These are phyloP conservation scores for Phellinidium pouzarii DNA, from an alignment of 1,284 basidiomycete species.

Conservation along the genomic window DNA sequence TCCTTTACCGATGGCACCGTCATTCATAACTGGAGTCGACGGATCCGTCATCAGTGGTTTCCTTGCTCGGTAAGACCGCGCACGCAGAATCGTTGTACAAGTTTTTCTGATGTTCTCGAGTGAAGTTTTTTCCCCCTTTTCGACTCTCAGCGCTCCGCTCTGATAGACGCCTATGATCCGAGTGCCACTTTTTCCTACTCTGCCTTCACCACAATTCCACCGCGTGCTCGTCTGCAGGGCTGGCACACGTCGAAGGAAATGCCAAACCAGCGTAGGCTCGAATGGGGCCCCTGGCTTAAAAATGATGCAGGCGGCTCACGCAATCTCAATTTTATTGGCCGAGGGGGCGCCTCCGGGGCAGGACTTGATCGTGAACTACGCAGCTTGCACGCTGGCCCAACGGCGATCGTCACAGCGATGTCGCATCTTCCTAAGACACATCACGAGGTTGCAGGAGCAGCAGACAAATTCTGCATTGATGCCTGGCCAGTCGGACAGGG, in stretches of 20 bases:
- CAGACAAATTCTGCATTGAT: conserved; percentile 86
- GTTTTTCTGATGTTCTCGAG: conserved; percentile 14
- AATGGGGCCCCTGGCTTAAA: conserved; percentile 67
- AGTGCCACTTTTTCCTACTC: conserved; percentile 86
- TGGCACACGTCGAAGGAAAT: conserved; percentile 52
- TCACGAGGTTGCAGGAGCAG: conserved; percentile 68
- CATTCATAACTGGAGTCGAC: conserved; percentile 73
- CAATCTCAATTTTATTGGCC: conserved; percentile 62
- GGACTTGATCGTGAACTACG: conserved; percentile 57
- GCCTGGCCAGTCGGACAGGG: conserved; percentile 73
- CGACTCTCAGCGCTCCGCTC: conserved; percentile 66
- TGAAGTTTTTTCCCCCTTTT: conserved; percentile 78
- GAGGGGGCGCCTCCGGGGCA: conserved; percentile 25
- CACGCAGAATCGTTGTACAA: conserved; percentile 11
- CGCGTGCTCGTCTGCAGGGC: conserved; percentile 62
- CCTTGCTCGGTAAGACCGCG: conserved; percentile 56
- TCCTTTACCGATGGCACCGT: conserved; percentile 63
- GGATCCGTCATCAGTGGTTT: conserved; percentile 66
- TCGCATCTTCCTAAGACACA: conserved; percentile 67
- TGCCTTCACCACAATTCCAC: conserved; percentile 74
- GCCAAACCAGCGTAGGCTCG: conserved; percentile 76
- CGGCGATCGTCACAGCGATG: conserved; percentile 59
- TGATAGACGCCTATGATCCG: conserved; percentile 75
- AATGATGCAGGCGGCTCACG: conserved; percentile 55
- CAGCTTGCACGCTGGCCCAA: conserved; percentile 69